A percentile compares a stretch with the other conserved stretches of the same genome.
Evolutionary conservation across 202 grass and related monocot genomes (phyloP).

Genomic region (Zizania palustris): DNA sequence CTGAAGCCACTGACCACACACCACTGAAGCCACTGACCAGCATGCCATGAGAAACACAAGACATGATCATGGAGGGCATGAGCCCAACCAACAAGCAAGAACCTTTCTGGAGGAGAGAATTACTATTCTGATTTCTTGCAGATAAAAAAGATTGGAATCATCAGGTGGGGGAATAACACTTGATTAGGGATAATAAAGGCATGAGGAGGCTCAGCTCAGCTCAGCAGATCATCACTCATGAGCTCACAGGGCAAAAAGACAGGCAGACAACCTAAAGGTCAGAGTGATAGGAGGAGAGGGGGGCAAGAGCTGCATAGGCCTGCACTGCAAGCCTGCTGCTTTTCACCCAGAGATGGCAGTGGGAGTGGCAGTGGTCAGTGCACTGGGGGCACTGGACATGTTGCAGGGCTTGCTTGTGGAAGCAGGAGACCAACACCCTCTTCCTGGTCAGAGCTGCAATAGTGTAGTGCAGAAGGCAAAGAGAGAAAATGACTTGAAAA

Average conservation of each 20-base stretch:
- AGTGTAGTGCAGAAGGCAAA: constrained; percentile 29
- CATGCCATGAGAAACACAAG: constrained; percentile 10
- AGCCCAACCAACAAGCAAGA: background rate
- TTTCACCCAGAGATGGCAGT: constrained; percentile 34
- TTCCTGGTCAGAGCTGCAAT: constrained; percentile 46
- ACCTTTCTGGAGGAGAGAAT: constrained; percentile 8
- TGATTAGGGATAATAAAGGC: constrained; percentile 46
- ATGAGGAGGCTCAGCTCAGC: background rate
- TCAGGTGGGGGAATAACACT: constrained; percentile 31
- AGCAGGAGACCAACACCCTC: constrained; percentile 48
- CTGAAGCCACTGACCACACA: constrained; percentile 29
- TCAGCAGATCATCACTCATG: background rate
- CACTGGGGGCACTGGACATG: constrained; percentile 31
- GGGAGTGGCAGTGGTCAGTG: background rate
- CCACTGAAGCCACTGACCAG: background rate
- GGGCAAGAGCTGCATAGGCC: constrained; percentile 42
- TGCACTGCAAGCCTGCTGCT: constrained; percentile 45
- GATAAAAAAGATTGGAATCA: constrained; percentile 13
- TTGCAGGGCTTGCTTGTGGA: constrained; percentile 45
- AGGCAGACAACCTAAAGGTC: constrained; percentile 20
- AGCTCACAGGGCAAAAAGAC: constrained; percentile 13
- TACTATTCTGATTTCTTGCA: constrained; percentile 11
- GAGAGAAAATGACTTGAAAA: background rate
- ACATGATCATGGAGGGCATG: constrained; percentile 38
- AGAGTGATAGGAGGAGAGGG: constrained; percentile 27